Evolutionary conservation across 352 stramenopile species (phyloP).

Genomic region (Phytophthora colocasiae): DNA sequence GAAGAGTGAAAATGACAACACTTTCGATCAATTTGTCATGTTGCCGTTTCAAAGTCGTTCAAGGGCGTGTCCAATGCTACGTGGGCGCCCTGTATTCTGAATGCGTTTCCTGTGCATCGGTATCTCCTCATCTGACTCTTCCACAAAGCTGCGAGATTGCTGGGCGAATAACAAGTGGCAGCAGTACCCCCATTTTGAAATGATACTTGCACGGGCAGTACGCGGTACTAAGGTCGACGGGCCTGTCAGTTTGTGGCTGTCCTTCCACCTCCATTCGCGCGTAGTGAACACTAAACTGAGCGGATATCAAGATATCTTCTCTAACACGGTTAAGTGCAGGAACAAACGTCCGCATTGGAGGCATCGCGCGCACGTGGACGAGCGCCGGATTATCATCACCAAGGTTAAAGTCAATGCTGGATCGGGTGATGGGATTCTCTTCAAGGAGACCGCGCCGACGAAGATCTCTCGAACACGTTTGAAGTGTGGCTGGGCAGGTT

Average conservation of each 20-base stretch:
- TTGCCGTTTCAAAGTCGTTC: too few species aligned
- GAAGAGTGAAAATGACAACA: too few species aligned
- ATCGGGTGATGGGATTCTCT: too few species aligned
- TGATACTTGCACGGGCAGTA: constrained; percentile 8
- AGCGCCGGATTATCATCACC: neutral
- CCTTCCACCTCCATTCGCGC: constrained; percentile 19
- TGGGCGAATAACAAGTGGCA: constrained; percentile 1
- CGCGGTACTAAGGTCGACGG: neutral
- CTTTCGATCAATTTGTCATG: too few species aligned
- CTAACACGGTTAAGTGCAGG: constrained; percentile 2
- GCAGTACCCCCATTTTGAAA: constrained; percentile 9
- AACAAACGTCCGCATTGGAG: neutral
- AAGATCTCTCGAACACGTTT: too few species aligned
- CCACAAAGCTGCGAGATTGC: neutral
- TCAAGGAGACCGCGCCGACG: too few species aligned
- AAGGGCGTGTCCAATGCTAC: constrained; percentile 1
- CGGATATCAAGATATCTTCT: neutral
- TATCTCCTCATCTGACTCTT: constrained; percentile 3
- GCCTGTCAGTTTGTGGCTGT: neutral
- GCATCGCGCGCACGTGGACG: constrained; percentile 2
- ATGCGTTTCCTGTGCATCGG: neutral
- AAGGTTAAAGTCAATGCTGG: neutral
- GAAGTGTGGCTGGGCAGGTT: too few species aligned
- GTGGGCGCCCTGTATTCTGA: neutral
- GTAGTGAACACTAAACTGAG: constrained; percentile 8